Evolutionary conservation across 2,329 filamentous ascomycete species (phyloP).

Genomic region (Fusarium sambucinum): DNA sequence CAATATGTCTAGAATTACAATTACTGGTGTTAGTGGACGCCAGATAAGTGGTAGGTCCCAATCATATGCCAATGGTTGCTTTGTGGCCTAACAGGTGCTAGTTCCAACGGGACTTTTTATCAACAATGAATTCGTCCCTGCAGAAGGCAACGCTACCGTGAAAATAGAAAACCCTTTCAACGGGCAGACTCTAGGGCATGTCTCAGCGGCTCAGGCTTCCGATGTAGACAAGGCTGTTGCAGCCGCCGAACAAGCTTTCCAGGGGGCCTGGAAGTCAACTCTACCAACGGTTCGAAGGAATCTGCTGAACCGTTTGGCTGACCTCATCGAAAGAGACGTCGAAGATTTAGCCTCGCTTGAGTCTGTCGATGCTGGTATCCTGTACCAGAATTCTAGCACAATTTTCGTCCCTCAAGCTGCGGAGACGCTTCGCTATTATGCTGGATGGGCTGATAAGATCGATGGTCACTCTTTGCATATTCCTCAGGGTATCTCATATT

Average conservation of each 20-base stretch:
- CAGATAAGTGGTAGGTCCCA: background rate
- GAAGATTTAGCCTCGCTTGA: constrained; percentile 81
- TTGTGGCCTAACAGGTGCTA: background rate
- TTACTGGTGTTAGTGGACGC: background rate
- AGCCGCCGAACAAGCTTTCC: constrained; percentile 81
- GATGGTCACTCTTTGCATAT: constrained; percentile 83
- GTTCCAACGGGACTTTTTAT: background rate
- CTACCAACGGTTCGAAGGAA: constrained; percentile 70
- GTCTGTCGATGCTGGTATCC: constrained; percentile 84
- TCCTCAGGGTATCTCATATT: constrained; percentile 75
- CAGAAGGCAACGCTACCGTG: constrained; percentile 3
- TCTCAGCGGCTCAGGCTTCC: constrained; percentile 16
- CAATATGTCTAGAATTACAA: background rate
- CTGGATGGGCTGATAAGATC: constrained; percentile 87
- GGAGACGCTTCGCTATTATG: constrained; percentile 69
- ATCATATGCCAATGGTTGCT: background rate
- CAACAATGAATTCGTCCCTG: background rate
- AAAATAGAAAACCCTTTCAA: constrained; percentile 16
- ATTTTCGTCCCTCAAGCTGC: constrained; percentile 53
- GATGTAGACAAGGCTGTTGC: constrained; percentile 80
- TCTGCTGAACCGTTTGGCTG: constrained; percentile 78
- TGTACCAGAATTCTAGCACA: constrained; percentile 64
- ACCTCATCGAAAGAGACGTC: constrained; percentile 78
- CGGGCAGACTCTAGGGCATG: background rate
- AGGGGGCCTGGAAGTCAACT: background rate